phyloP scores from a whole-genome alignment of 495 filamentous ascomycete species.

The Pseudomonodictys pantanalensis region DNA sequence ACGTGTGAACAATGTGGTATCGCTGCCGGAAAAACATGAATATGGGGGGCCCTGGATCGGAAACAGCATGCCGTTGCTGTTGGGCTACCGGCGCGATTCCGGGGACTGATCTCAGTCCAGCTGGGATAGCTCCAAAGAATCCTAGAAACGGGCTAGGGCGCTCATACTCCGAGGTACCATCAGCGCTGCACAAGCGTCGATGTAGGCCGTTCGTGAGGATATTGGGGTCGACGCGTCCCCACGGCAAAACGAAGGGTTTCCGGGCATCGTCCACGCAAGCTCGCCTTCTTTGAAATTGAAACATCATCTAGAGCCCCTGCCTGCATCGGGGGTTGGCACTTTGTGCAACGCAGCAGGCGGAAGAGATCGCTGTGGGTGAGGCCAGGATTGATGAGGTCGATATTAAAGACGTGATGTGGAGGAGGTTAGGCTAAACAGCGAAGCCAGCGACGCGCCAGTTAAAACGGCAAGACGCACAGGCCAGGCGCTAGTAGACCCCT shows the following conservation, averaged over 20 bases:
- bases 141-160: background rate
- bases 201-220: conserved; percentile 2
- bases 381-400: conserved; percentile 28
- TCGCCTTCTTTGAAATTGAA: conserved; percentile 18
- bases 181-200: background rate
- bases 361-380: conserved; percentile 11
- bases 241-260: background rate
- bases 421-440: conserved; percentile 28
- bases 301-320: conserved; percentile 13
- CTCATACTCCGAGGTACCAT: conserved; percentile 14
- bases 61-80: conserved; percentile 8
- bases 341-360: conserved; percentile 2
- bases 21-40: conserved; percentile 21
- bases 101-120: no score
- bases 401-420: conserved; percentile 26
- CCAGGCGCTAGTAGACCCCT: background rate
- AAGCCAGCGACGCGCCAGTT: background rate
- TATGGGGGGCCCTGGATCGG: background rate
- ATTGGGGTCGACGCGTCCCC: conserved; percentile 30
- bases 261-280: conserved; percentile 23
- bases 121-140: no score
- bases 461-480: conserved; percentile 22
- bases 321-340: conserved; percentile 8
- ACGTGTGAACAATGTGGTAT: conserved; percentile 28
- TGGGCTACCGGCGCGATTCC: no score